Evolutionary conservation across 768 basidiomycete genomes (phyloP), one percentile per base, ranked within the genome.

Genomic region (Termitomyces sp.): DNA sequence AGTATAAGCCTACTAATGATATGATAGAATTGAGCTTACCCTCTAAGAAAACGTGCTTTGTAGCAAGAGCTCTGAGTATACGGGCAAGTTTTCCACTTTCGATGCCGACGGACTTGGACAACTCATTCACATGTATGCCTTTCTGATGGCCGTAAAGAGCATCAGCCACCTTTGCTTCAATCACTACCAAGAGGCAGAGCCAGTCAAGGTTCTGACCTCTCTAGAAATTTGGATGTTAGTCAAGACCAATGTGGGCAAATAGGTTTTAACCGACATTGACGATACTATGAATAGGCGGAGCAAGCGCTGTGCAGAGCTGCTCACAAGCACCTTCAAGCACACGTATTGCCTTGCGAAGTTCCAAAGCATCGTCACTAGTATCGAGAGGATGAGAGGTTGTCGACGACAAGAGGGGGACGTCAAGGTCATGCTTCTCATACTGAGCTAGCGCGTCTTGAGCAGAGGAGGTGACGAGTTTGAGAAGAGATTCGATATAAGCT

Each of bases 31-130:
- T 0, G 20, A 51, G 54, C 68, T 8, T 15, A 78, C 78, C 71
- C 73, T 80, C 79, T 20, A 65, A 65, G 65, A 75, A 78, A 39
- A 70, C 63, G 40, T 76, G 71, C 49, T 68, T 70, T 6, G 74
- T 70, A 15, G 71, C 67, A 9, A 77, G 69, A 9, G 69, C 54
- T 15, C 76, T 69, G 59, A 79, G 57, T 6, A 76, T 68, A 3
- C 75, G 66, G 15, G 65, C 69, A 7, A 77, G 64, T 59, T 78
- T 79, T 15, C 46, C 57, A 3, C 56, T 57, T 16, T 75, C 70
- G 16, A 77, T 65, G 7, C 45, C 24, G 8, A 55, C 46, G 4
- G 32, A 33, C 36, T 58, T 38, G 7, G 61, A 51, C 22, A 65
- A 16, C 9, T 62, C 60, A 16, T 45, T 15, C 13, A 62, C 66